Evolutionary conservation across 176 grass and related monocot species (phyloP), one percentile per base, ranked within the genome.

Genomic region (Raddia distichophylla): DNA sequence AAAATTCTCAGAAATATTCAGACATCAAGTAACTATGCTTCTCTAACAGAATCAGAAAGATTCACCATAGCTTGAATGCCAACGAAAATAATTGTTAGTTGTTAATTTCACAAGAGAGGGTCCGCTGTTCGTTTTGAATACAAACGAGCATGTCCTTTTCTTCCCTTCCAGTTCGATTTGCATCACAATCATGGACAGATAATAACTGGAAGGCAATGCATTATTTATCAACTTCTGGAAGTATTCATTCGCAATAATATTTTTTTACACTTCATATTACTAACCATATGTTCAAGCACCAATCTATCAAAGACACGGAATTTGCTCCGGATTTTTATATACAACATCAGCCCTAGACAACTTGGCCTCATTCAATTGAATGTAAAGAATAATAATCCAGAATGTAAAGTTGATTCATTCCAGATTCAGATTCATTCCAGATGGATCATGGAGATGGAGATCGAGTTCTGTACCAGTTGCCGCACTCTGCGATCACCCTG

Each of bases 401-500:
- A n/a, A n/a, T n/a, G n/a, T n/a, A n/a, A n/a, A n/a, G n/a, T n/a
- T n/a, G n/a, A n/a, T n/a, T n/a, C n/a, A n/a, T n/a, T n/a, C n/a
- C n/a, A n/a, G n/a, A n/a, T n/a, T n/a, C n/a, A n/a, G n/a, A 27
- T 27, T 27, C 27, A 27, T 27, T 27, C 27, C 27, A 27, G 1
- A 27, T 27, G 27, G 27, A 27, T 27, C 27, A 27, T 27, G 27
- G 27, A 86, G 48, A 63, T 11, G 40, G 17, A 3, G 27, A 1
- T 32, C 6, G 6, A 12, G 16, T 0, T 55, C 0, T 15, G 35
- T 93, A 98, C 92, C 92, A 98, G 84, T 91, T 98, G 43, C 90
- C 88, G 2, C 88, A 91, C 87, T 98, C 90, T 2, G 88, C 92
- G 3, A 95, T 88, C 44, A 98, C 90, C 82, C 81, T 86, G 65